Evolutionary conservation across 2,329 filamentous ascomycete species (phyloP), one percentile per base, ranked within the genome.

Genomic region (Cryphonectria radicalis): DNA sequence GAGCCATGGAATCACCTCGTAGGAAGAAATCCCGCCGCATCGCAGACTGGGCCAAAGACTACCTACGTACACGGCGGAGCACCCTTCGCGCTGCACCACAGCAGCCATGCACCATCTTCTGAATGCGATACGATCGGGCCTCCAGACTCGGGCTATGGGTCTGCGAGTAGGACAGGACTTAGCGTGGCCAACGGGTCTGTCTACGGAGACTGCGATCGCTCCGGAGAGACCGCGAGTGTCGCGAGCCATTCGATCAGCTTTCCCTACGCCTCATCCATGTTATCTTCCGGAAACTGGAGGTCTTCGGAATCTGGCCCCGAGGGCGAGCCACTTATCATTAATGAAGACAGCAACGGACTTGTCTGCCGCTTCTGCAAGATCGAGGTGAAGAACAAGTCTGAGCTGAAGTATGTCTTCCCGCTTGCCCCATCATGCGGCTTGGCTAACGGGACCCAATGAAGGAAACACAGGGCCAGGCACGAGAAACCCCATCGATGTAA

Each of bases 401-500:
- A 89, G 75, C 76, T 88, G 67, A 89, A 85, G 88, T 90, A 81
- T 72, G 84, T 77, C 3, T 42, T 53, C 8, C 32, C 57, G 50
- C 62, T 14, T 3, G 6, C 3, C 14, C 19, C 22, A 43, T 28
- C 17, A 50, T 57, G 42, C 40, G 17, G 3, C 46, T 4, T 32
- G 67, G 17, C 35, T 43, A 14, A 59, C 14, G n/a, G n/a, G 53
- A 59, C 57, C 73, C 77, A 78, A 78, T 40, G 19, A 72, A 97
- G 94, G 72, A 97, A 97, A 80, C 93, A 97, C 76, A 80, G 84
- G 63, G 85, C 90, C 28, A 90, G 90, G 65, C 93, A 97, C 79
- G 84, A 82, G 1, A 94, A 92, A 75, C 88, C 90, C 0, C 89
- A 87, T 78, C 86, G 81, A 71, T 97, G 94, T 77, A 77, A 84